phyloP scores from a whole-genome alignment of 306 rosid species.

The Styphnolobium japonicum region DNA sequence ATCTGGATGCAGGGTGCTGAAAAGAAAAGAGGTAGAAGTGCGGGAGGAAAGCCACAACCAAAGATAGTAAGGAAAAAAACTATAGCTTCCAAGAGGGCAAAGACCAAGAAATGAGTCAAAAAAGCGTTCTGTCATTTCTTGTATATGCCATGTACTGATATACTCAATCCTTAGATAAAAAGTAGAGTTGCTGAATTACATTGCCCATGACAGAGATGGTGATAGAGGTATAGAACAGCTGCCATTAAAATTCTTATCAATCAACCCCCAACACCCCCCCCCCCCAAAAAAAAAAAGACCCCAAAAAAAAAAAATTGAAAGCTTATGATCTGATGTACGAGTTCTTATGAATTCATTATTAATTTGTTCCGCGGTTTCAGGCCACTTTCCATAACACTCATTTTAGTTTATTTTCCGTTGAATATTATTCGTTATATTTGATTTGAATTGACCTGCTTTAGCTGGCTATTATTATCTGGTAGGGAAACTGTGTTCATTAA shows the following conservation, averaged over 20 bases:
- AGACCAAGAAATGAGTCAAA: slow-evolving; percentile 61
- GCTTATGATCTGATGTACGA: slow-evolving; percentile 6
- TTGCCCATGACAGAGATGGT: slow-evolving; percentile 1
- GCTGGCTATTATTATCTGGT: neutral
- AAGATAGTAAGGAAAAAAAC: slow-evolving; percentile 72
- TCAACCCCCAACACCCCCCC: neutral
- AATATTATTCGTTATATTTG: slow-evolving; percentile 16
- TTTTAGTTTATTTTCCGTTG: slow-evolving; percentile 1
- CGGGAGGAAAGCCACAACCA: slow-evolving; percentile 66
- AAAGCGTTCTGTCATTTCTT: slow-evolving; percentile 1
- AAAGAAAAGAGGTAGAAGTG: slow-evolving; percentile 69
- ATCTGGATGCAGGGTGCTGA: slow-evolving; percentile 58
- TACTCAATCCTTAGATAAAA: slow-evolving; percentile 12
- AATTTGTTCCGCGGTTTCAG: slow-evolving; percentile 12
- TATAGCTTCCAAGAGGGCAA: slow-evolving; percentile 62
- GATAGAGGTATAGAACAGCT: neutral
- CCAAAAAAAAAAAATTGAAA: neutral
- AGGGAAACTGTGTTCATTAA: neutral
- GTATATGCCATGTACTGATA: neutral
- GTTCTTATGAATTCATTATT: slow-evolving; percentile 14
- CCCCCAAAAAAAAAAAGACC: too few relatives aligned
- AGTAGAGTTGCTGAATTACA: slow-evolving; percentile 16
- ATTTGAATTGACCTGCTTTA: slow-evolving; percentile 16
- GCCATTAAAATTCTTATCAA: slow-evolving; percentile 17
- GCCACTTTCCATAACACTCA: neutral